Conservation (phyloP, 768 basidiomycete species). For the Mrakia blollopis region DNA sequence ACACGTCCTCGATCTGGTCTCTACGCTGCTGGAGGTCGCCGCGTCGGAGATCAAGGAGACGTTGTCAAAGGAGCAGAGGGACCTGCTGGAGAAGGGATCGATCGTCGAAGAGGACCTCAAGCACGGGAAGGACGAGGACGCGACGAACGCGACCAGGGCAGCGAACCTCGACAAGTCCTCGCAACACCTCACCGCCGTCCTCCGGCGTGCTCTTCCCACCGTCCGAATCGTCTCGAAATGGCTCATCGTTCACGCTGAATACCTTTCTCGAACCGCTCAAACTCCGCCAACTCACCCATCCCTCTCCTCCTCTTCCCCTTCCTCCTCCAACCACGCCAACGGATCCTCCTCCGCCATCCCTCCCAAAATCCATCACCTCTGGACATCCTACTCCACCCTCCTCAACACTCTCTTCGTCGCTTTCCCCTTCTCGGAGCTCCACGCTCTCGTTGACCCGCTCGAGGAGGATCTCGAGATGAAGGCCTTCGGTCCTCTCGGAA, state of each 20-base stretch:
- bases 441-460: constrained; percentile 58
- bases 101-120: not conserved
- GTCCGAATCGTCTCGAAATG: constrained; percentile 85
- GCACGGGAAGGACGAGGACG: not conserved
- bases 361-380: constrained; percentile 54
- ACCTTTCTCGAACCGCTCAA: constrained; percentile 51
- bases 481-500: constrained; percentile 78
- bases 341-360: not conserved
- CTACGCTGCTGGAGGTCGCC: constrained; percentile 62
- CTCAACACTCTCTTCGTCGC: constrained; percentile 55
- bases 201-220: constrained; percentile 79
- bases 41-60: constrained; percentile 52
- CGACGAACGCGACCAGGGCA: not conserved
- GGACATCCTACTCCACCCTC: constrained; percentile 66
- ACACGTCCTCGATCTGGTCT: constrained; percentile 64
- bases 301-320: not conserved
- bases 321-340: not conserved
- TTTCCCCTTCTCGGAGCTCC: constrained; percentile 59
- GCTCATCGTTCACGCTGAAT: constrained; percentile 70
- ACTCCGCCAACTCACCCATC: not conserved
- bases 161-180: constrained; percentile 8
- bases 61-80: constrained; percentile 45
- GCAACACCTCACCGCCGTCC: constrained; percentile 60
- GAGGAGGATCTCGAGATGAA: constrained; percentile 87
- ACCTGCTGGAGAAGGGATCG: constrained; percentile 29